Base-by-base conservation (phyloP, 2,329 filamentous ascomycete genomes). In the Cladosporium cucumerinum region DNA sequence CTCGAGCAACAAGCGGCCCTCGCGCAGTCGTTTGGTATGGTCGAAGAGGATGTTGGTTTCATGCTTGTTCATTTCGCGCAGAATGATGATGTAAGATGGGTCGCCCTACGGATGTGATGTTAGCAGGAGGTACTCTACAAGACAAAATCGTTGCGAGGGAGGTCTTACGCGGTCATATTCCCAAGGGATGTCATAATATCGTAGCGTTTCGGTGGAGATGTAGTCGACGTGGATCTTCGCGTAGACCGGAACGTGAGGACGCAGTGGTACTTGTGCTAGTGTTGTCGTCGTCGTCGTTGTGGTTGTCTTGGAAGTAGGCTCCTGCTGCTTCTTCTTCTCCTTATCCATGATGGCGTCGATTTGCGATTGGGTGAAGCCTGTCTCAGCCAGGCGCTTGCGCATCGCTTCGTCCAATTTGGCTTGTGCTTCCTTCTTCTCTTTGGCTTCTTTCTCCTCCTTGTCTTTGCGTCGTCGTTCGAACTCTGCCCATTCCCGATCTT, bases 41-140 rank as follows among this genome's bases (percentile, higher is more conserved):
- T 83, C 81, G 68, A 83, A 83, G 32, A 83, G 72, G 28, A 82
- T 75, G 49, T 83, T 80, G 5, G 81, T 83, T 61, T 82, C 80
- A 63, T 75, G 74, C 57, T 78, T 76, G 68, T 79, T 78, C 77
- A 83, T 81, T 66, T 83, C 81, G 60, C 79, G 78, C 12, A 82
- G 75, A 65, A 83, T 80, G 70, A 83, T 80, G 72, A 82, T 79
- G 73, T 79, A 83, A 63, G 81, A 77, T 11, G 76, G 73, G 69
- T 83, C 78, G 70, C 64, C 57, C 79, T 81, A 69, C 60, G 26
- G 34, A 46, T 8, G 2, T 48, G 1, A 46, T 21, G 57, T 58
- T 28, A 46, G 55, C 48, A 14, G 23, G 48, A 43, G 36, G 12
- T 26, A 54, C 36, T 51, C 25, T 12, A 23, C 21, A 12, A 3